Evolutionary conservation across 164 flowering plant genomes (phyloP).

Genomic region (Echeveria elegans): DNA sequence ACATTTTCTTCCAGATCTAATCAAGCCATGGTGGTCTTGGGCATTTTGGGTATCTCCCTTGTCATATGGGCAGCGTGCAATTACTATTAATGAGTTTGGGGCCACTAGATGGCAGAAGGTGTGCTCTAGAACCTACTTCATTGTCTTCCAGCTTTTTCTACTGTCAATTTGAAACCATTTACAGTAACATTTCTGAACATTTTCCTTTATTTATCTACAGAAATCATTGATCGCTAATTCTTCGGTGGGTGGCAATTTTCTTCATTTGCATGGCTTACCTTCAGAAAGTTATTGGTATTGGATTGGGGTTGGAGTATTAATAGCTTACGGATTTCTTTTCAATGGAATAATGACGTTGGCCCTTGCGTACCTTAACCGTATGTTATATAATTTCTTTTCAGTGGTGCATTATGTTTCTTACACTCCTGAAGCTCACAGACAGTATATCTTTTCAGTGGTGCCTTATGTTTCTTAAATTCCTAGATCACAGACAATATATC

Average conservation of each 20-base stretch:
- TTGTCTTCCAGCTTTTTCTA: no score
- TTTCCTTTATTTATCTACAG: conserved; percentile 37
- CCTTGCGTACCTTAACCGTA: conserved; percentile 64
- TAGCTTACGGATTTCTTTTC: conserved; percentile 46
- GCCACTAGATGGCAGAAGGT: conserved; percentile 85
- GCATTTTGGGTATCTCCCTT: conserved; percentile 85
- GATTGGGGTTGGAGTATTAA: conserved; percentile 61
- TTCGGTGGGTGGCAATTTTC: conserved; percentile 54
- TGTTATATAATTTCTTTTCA: conserved; percentile 18
- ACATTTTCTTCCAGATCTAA: conserved; percentile 28
- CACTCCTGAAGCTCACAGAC: no score
- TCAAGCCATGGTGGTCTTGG: conserved; percentile 90
- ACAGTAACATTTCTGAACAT: no score
- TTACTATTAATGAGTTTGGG: conserved; percentile 77
- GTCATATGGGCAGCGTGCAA: conserved; percentile 71
- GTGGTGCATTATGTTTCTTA: background rate
- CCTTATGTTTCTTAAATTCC: background rate
- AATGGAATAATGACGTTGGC: conserved; percentile 53
- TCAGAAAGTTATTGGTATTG: conserved; percentile 58
- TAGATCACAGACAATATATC: no score
- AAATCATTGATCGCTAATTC: conserved; percentile 25
- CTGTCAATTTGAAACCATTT: no score
- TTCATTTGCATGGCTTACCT: conserved; percentile 42
- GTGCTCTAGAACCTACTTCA: conserved; percentile 12
- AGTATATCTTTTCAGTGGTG: background rate